Percentiles rank a stretch among this genome's conserved stretches.
phyloP scores from a whole-genome alignment of 768 basidiomycete genomes.

The Galerina sulciceps region DNA sequence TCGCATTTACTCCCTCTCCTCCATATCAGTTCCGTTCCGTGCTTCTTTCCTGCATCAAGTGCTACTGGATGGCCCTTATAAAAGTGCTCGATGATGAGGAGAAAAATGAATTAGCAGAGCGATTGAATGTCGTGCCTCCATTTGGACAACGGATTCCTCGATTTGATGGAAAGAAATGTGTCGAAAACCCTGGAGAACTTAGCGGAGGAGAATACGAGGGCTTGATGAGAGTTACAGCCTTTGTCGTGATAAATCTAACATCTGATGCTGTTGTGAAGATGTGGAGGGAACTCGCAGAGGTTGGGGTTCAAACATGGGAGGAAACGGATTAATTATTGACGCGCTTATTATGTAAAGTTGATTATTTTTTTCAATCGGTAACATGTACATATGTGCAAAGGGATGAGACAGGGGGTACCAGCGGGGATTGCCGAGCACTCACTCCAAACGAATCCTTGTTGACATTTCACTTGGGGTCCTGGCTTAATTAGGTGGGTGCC shows the following conservation, averaged over 20 bases:
- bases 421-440: too few species aligned
- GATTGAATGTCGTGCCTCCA: conserved; percentile 22
- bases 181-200: conserved; percentile 22
- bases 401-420: too few species aligned
- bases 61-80: conserved; percentile 27
- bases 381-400: too few species aligned
- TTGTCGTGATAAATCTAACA: conserved; percentile 21
- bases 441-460: too few species aligned
- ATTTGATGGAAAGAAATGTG: conserved; percentile 23
- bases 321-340: conserved; percentile 17
- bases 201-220: conserved; percentile 28
- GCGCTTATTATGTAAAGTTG: too few species aligned
- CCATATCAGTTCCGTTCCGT: conserved; percentile 20
- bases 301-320: conserved; percentile 31
- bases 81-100: conserved; percentile 14
- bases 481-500: too few species aligned
- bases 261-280: conserved; percentile 21
- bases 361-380: too few species aligned
- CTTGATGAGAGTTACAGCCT: conserved; percentile 23
- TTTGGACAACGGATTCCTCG: conserved; percentile 20
- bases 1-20: conserved; percentile 23
- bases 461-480: too few species aligned
- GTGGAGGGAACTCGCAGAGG: conserved; percentile 29
- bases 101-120: conserved; percentile 21
- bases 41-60: conserved; percentile 25